Conservation (phyloP, 805 yeast genomes). For the Wickerhamiella brachini region DNA sequence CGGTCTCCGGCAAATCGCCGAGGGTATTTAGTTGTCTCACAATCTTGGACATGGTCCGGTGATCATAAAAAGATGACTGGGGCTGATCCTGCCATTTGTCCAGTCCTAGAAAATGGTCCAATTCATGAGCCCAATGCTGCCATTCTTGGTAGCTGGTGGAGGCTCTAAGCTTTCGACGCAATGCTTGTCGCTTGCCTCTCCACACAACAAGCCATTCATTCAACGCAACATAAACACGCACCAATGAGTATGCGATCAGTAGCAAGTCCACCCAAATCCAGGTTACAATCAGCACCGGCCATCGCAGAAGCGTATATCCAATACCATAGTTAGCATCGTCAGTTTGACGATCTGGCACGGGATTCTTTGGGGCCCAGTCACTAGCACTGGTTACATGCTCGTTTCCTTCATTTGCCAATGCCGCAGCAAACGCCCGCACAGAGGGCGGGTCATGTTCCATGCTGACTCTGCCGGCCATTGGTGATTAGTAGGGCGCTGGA, state of each 20-base stretch:
- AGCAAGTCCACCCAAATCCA: conserved; percentile 41
- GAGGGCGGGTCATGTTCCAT: conserved; percentile 1
- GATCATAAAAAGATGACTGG: conserved; percentile 54
- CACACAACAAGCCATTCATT: conserved; percentile 48
- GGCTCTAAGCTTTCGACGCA: conserved; percentile 36
- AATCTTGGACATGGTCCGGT: conserved; percentile 40
- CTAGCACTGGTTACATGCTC: conserved; percentile 18
- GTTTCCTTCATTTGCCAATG: conserved; percentile 10
- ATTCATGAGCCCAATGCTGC: conserved; percentile 39
- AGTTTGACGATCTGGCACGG: not conserved
- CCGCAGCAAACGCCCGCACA: conserved; percentile 8
- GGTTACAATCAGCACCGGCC: conserved; percentile 47
- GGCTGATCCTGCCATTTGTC: conserved; percentile 52
- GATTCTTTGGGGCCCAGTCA: conserved; percentile 14
- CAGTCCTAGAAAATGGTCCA: conserved; percentile 46
- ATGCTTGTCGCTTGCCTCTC: conserved; percentile 40
- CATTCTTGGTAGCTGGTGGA: conserved; percentile 48
- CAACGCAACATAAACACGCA: conserved; percentile 47
- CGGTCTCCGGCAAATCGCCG: not conserved
- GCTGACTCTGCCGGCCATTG: not conserved
- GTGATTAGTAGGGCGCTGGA: not conserved
- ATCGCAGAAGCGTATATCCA: conserved; percentile 40
- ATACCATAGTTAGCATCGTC: conserved; percentile 21
- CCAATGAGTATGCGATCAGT: conserved; percentile 34
- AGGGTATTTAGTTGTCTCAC: conserved; percentile 29